Percentiles rank a stretch among this genome's conserved stretches.
phyloP scores from a whole-genome alignment of 768 basidiomycete species.

The Boletellus emodensis region DNA sequence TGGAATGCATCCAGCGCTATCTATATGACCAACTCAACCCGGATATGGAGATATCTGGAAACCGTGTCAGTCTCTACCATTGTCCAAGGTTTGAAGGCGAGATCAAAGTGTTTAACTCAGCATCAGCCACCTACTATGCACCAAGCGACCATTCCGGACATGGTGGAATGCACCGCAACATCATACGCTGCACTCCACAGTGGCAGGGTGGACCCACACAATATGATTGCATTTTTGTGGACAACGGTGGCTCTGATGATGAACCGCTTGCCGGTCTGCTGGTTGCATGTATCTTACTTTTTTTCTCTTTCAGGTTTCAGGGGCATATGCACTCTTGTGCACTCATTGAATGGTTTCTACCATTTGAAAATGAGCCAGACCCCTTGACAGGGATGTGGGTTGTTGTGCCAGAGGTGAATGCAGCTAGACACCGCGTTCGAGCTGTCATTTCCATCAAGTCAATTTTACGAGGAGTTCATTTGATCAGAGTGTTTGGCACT shows the following conservation, averaged over 20 bases:
- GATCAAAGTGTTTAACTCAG: slow-evolving; percentile 8
- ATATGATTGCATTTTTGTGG: slow-evolving; percentile 24
- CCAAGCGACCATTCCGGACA: slow-evolving; percentile 25
- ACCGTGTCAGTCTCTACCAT: no score
- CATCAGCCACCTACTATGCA: slow-evolving; percentile 21
- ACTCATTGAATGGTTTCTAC: slow-evolving; percentile 18
- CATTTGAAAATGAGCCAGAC: slow-evolving; percentile 17
- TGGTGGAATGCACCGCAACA: slow-evolving; percentile 22
- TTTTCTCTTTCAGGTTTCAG: slow-evolving; percentile 20
- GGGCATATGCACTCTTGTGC: slow-evolving; percentile 17
- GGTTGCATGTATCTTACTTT: slow-evolving; percentile 2
- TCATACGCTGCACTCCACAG: slow-evolving; percentile 9
- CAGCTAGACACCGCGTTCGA: neutral
- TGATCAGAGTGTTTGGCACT: slow-evolving; percentile 14
- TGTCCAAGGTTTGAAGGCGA: no score
- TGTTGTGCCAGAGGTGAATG: slow-evolving; percentile 23
- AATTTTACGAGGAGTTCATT: slow-evolving; percentile 20
- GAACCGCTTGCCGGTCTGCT: slow-evolving; percentile 9
- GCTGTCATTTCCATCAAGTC: slow-evolving; percentile 21
- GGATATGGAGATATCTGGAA: slow-evolving; percentile 5
- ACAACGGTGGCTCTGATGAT: neutral
- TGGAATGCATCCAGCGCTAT: no score
- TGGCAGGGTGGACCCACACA: slow-evolving; percentile 15
- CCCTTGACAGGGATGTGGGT: slow-evolving; percentile 27
- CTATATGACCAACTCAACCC: neutral